These are phyloP conservation scores for Sporothrix mexicana DNA, from an alignment of 2,329 filamentous ascomycete genomes.

Conservation along the genomic window DNA sequence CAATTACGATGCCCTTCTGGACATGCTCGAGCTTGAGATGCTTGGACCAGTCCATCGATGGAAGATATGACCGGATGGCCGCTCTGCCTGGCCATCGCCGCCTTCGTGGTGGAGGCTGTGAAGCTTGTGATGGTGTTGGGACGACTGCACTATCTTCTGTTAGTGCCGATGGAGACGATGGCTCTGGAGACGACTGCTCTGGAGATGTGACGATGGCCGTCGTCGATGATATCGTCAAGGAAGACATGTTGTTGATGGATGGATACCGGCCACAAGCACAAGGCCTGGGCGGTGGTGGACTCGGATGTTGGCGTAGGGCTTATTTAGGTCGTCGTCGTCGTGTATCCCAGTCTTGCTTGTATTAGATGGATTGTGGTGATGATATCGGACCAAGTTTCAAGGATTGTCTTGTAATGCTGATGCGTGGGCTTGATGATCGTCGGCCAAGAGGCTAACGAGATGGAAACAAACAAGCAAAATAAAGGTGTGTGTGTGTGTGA, in stretches of 20 bases:
- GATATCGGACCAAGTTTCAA: background rate
- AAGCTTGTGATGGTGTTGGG: background rate
- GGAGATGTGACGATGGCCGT: slow-evolving; percentile 11
- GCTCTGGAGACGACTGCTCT: background rate
- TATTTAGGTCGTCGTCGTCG: background rate
- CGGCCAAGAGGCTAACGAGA: background rate
- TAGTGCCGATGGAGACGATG: background rate
- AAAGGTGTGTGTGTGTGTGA: background rate
- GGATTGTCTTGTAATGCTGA: no score
- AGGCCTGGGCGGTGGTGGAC: background rate
- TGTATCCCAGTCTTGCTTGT: no score
- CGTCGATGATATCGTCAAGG: background rate
- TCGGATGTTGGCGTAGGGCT: background rate
- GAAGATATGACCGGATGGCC: background rate
- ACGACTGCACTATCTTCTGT: background rate
- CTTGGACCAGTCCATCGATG: background rate
- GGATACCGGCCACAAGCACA: background rate
- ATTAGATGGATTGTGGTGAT: no score
- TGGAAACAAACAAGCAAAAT: background rate
- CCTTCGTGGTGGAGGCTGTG: background rate
- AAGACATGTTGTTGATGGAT: background rate
- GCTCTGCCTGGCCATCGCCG: background rate
- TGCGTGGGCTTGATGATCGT: background rate
- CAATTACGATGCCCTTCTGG: background rate
- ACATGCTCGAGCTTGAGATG: background rate